Evolutionary conservation across 129 eudicot species (phyloP).

Genomic region (Centella asiatica): DNA sequence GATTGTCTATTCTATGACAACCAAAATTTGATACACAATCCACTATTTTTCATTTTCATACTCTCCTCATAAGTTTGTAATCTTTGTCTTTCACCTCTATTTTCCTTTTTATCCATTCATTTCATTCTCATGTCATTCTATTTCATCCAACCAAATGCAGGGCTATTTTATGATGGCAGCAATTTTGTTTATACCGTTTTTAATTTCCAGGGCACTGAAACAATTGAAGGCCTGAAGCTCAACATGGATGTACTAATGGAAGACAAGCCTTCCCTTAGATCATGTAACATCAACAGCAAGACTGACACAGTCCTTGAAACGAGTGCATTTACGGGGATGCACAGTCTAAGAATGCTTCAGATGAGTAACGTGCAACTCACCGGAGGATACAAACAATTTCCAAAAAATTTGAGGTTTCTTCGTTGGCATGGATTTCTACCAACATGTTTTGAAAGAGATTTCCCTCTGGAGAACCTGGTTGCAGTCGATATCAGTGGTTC

Average conservation of each 20-base stretch:
- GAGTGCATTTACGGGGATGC: constrained; percentile 17
- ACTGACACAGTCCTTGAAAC: not conserved
- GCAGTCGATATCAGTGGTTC: constrained; percentile 3
- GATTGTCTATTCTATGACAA: too few species aligned
- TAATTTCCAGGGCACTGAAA: not conserved
- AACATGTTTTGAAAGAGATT: constrained; percentile 3
- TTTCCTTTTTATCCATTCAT: too few species aligned
- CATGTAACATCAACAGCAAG: not conserved
- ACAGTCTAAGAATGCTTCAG: constrained; percentile 14
- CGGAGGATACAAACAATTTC: constrained; percentile 20
- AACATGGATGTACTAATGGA: not conserved
- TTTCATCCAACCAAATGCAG: too few species aligned
- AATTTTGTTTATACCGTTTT: too few species aligned
- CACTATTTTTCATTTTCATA: too few species aligned
- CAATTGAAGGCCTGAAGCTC: not conserved
- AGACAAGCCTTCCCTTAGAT: not conserved
- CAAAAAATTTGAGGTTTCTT: constrained; percentile 13
- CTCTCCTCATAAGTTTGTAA: too few species aligned
- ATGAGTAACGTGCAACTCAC: constrained; percentile 20
- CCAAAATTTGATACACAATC: too few species aligned
- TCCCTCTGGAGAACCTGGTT: constrained; percentile 12
- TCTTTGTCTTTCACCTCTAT: too few species aligned
- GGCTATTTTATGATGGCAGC: too few species aligned
- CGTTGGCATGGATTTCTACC: constrained; percentile 12
- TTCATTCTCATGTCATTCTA: too few species aligned